A percentile compares a stretch with the other conserved stretches of the same genome.
Evolutionary conservation across 306 rosid species (phyloP).

Genomic region (Comarum palustre): DNA sequence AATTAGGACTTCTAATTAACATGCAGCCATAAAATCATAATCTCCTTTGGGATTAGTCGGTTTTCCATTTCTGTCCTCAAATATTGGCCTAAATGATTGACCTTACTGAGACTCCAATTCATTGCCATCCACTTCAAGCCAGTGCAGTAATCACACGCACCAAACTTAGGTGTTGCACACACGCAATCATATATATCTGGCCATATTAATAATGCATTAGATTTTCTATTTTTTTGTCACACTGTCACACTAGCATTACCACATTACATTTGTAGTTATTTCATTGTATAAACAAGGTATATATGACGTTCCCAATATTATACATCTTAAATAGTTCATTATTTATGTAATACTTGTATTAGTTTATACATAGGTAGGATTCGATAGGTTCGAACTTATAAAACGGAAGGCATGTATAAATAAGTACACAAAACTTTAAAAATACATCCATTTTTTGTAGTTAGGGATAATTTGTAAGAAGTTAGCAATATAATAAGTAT

Average conservation of each 20-base stretch:
- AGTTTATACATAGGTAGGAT: background rate
- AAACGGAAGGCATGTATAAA: background rate
- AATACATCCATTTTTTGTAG: background rate
- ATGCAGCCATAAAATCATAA: background rate
- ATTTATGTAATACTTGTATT: constrained; percentile 1
- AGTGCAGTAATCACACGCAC: constrained; percentile 23
- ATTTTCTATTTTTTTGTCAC: background rate
- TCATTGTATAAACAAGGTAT: background rate
- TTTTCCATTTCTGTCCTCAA: background rate
- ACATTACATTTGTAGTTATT: background rate
- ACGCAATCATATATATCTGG: constrained; percentile 22
- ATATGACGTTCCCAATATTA: background rate
- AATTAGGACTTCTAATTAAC: background rate
- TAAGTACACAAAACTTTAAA: background rate
- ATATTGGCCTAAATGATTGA: constrained; percentile 41
- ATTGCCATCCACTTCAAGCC: constrained; percentile 31
- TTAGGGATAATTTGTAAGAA: background rate
- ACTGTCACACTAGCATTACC: background rate
- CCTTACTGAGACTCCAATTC: constrained; percentile 45
- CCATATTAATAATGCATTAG: background rate
- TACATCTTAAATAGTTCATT: background rate
- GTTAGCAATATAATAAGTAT: background rate
- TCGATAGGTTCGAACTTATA: background rate
- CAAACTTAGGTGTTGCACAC: background rate
- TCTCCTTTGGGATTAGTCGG: constrained; percentile 1